Percentiles rank a stretch among this genome's conserved stretches.
phyloP scores from a whole-genome alignment of 495 filamentous ascomycete genomes.

The Podospora fimiseda region DNA sequence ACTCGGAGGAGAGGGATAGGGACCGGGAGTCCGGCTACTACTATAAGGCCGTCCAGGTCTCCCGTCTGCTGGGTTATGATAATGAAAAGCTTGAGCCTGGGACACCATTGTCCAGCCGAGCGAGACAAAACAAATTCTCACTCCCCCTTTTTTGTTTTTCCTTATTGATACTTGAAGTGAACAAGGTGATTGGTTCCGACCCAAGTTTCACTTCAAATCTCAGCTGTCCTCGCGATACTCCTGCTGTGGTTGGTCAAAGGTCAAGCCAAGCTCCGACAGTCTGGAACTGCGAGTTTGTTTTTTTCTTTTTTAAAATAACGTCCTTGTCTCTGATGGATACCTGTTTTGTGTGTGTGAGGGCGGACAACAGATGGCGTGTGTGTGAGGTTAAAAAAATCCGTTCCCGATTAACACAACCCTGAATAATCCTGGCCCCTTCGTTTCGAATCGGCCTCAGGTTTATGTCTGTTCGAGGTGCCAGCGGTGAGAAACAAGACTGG shows the following conservation, averaged over 20 bases:
- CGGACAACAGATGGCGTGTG: neutral
- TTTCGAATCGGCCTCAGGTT: too few species aligned
- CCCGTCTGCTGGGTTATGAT: neutral
- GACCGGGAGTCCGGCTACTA: neutral
- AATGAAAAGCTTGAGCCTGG: neutral
- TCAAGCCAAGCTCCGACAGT: neutral
- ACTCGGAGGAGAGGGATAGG: too few species aligned
- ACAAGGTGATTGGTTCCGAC: too few species aligned
- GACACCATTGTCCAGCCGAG: slow-evolving; percentile 3
- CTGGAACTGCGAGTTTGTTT: neutral
- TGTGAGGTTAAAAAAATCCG: too few species aligned
- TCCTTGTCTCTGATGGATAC: too few species aligned
- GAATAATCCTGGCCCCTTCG: too few species aligned
- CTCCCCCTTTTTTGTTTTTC: neutral
- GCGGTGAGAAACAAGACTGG: too few species aligned
- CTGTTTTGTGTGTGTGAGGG: neutral
- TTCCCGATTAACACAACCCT: too few species aligned
- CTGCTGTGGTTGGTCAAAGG: slow-evolving; percentile 1
- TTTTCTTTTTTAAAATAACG: neutral
- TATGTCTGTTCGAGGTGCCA: too few species aligned
- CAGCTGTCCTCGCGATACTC: neutral
- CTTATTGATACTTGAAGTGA: too few species aligned
- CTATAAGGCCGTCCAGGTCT: neutral
- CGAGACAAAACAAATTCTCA: neutral
- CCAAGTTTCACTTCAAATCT: too few species aligned